These are phyloP conservation scores for Candolleomyces eurysporus DNA, from an alignment of 768 basidiomycete genomes.

Conservation along the genomic window DNA sequence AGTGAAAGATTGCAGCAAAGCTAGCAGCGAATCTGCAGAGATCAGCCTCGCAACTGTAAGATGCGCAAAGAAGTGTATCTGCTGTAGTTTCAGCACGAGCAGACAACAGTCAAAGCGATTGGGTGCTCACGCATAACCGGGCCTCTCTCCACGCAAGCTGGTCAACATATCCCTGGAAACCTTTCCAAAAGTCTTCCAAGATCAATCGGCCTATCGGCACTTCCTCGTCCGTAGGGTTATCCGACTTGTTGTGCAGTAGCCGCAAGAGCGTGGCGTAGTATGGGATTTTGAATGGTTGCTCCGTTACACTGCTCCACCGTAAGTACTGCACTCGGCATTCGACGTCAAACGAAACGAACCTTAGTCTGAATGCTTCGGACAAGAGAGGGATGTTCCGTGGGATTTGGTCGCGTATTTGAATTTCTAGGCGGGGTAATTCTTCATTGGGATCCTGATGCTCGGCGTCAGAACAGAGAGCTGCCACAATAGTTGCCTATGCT, in stretches of 20 bases:
- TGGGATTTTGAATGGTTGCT: constrained; percentile 93
- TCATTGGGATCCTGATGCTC: constrained; percentile 59
- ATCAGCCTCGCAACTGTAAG: constrained; percentile 75
- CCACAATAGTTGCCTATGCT: constrained; percentile 23
- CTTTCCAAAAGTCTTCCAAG: constrained; percentile 87
- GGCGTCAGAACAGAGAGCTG: not conserved
- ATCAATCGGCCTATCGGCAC: constrained; percentile 65
- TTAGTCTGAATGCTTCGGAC: constrained; percentile 74
- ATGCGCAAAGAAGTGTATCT: constrained; percentile 96
- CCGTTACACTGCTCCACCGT: constrained; percentile 59
- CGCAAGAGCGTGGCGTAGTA: constrained; percentile 83
- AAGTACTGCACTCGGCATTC: constrained; percentile 6
- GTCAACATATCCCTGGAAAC: constrained; percentile 86
- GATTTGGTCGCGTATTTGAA: constrained; percentile 58
- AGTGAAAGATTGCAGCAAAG: constrained; percentile 80
- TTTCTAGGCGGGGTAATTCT: constrained; percentile 65
- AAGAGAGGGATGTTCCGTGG: constrained; percentile 61
- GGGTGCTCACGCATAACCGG: constrained; percentile 70
- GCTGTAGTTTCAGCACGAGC: constrained; percentile 9
- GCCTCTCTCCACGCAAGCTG: constrained; percentile 90
- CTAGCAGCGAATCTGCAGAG: constrained; percentile 73
- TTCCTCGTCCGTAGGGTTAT: constrained; percentile 34
- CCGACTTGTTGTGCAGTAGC: constrained; percentile 53
- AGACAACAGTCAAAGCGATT: not conserved
- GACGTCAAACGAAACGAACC: constrained; percentile 33